Base-by-base conservation (phyloP, 2,329 filamentous ascomycete species). In the Aulographum hederae region DNA sequence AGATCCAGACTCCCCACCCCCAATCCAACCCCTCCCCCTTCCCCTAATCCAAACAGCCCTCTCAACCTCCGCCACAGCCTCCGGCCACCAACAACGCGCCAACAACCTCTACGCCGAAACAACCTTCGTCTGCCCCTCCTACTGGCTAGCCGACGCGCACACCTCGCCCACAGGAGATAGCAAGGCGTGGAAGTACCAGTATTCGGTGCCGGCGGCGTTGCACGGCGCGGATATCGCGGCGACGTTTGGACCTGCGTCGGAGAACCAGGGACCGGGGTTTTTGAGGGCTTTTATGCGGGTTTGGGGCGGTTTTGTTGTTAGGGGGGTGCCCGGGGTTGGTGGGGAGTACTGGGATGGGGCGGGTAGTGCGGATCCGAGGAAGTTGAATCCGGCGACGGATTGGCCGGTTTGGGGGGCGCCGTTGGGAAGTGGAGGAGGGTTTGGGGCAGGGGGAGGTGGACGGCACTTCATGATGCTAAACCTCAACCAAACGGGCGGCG, bases 21-120 rank as follows among this genome's bases (percentile, higher is more conserved):
- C n/a, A n/a, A n/a, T n/a, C n/a, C n/a, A n/a, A n/a, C n/a, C n/a
- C n/a, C n/a, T n/a, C n/a, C n/a, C n/a, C n/a, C n/a, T n/a, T n/a
- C n/a, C n/a, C n/a, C n/a, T n/a, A n/a, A n/a, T n/a, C n/a, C n/a
- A n/a, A n/a, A n/a, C n/a, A n/a, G n/a, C n/a, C n/a, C n/a, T n/a
- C n/a, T n/a, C n/a, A n/a, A n/a, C n/a, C n/a, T 21, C 18, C 20
- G 21, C 30, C 2, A 1, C 26, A 5, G 30, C 6, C 11, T 23
- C 30, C 17, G 30, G 30, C 19, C 30, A 32, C 16, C 30, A 32
- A 18, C 30, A 32, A n/a, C 30, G 30, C 19, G 30, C 30, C 18
- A 17, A 32, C 20, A 32, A 32, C 10, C 18, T 15, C n/a, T 32
- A 25, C 19, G 21, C 30, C 19, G 30, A 20, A 23, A n/a, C 20